phyloP scores from a whole-genome alignment of 2,329 filamentous ascomycete species.

The Hypoxylon rubiginosum region DNA sequence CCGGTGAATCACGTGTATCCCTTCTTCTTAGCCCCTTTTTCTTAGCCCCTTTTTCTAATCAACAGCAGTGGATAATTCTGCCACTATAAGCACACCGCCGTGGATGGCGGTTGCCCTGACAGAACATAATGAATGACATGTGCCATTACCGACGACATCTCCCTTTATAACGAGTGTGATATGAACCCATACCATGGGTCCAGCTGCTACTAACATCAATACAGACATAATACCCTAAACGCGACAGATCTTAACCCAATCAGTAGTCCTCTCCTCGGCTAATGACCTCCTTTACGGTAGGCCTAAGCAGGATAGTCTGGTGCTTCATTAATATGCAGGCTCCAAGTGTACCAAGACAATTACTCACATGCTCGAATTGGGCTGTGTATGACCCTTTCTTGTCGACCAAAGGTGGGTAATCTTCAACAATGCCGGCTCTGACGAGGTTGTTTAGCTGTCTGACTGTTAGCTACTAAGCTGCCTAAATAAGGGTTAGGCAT shows the following conservation, averaged over 20 bases:
- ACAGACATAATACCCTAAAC: neutral
- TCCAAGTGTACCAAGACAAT: neutral
- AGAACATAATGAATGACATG: neutral
- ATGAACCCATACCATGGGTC: neutral
- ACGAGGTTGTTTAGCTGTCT: constrained; percentile 86
- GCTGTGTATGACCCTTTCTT: constrained; percentile 96
- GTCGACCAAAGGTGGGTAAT: constrained; percentile 90
- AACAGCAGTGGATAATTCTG: too few species aligned
- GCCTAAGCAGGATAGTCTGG: constrained; percentile 70
- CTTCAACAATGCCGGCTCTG: constrained; percentile 84
- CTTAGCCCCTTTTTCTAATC: too few species aligned
- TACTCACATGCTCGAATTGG: constrained; percentile 91
- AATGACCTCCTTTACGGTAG: constrained; percentile 88
- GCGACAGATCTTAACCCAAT: neutral
- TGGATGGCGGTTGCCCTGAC: too few species aligned
- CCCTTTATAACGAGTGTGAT: neutral
- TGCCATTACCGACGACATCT: too few species aligned
- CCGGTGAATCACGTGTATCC: too few species aligned
- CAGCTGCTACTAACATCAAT: neutral
- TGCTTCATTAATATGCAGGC: neutral
- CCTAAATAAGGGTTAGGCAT: neutral
- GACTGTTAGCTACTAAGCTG: constrained; percentile 47
- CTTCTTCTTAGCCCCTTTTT: too few species aligned
- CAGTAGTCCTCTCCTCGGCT: constrained; percentile 88
- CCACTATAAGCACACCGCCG: too few species aligned